Conservation (phyloP, 2,329 filamentous ascomycete genomes). For the Sarocladium kiliense region DNA sequence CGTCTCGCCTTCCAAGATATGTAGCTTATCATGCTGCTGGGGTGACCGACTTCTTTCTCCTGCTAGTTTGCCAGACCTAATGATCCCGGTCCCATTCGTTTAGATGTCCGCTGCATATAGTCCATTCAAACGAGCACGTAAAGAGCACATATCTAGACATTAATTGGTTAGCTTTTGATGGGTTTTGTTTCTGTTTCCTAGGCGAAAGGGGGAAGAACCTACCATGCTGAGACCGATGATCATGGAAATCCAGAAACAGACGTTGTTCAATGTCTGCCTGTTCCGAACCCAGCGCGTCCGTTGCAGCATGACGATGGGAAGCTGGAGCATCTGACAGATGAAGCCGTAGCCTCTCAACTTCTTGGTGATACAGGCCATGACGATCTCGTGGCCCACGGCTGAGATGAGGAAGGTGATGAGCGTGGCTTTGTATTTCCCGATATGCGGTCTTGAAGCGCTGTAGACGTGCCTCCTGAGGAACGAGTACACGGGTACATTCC, state of each 20-base stretch:
- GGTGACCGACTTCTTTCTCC: no score
- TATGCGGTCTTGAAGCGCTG: slow-evolving; percentile 68
- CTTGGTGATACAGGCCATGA: slow-evolving; percentile 97
- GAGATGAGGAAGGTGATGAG: slow-evolving; percentile 88
- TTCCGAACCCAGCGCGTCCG: slow-evolving; percentile 71
- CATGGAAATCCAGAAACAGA: slow-evolving; percentile 90
- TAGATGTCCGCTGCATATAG: no score
- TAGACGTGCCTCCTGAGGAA: slow-evolving; percentile 96
- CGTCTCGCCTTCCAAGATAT: no score
- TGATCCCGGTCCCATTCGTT: no score
- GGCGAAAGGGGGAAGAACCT: slow-evolving; percentile 26
- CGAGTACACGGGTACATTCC: slow-evolving; percentile 96
- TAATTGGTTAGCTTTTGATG: slow-evolving; percentile 14
- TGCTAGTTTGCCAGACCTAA: no score
- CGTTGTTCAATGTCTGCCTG: slow-evolving; percentile 76
- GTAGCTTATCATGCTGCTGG: no score
- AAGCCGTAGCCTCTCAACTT: slow-evolving; percentile 95
- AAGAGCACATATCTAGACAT: slow-evolving; percentile 44
- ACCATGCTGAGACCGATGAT: slow-evolving; percentile 79
- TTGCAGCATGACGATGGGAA: slow-evolving; percentile 92
- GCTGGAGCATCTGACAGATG: slow-evolving; percentile 90
- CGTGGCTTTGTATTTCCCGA: slow-evolving; percentile 74
- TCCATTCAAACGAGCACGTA: slow-evolving; percentile 48
- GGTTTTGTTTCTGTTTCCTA: no score
- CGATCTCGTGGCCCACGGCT: slow-evolving; percentile 84